Conservation (phyloP, 2,329 filamentous ascomycete genomes). For the Botrytis byssoidea region DNA sequence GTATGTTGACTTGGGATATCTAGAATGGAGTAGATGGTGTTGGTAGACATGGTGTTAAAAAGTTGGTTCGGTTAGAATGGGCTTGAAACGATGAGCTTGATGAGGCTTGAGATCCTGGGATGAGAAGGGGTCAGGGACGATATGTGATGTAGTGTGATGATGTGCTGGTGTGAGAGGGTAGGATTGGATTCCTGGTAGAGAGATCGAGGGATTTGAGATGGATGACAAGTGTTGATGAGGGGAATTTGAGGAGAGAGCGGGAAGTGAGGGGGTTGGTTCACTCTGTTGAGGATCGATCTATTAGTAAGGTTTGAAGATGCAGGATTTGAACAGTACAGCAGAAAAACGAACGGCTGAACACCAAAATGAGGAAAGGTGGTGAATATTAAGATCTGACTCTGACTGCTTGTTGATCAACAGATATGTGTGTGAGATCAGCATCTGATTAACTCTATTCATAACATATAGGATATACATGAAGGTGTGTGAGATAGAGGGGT, state of each 20-base stretch:
- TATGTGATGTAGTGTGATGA: not conserved
- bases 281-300: not conserved
- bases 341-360: not conserved
- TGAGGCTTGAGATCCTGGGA: not conserved
- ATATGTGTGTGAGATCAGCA: not conserved
- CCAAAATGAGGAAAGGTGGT: not conserved
- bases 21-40: not conserved
- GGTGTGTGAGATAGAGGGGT: not conserved
- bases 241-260: not conserved
- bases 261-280: not conserved
- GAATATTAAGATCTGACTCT: not conserved
- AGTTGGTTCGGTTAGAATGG: not conserved
- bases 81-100: not conserved
- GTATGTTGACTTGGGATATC: not conserved
- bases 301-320: not conserved
- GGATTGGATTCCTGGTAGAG: not conserved
- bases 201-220: not conserved
- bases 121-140: not conserved
- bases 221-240: not conserved
- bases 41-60: not conserved
- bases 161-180: not conserved
- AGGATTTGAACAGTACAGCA: not conserved
- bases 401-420: not conserved
- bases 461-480: not conserved
- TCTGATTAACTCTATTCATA: not conserved